Percentiles rank a stretch among this genome's conserved stretches.
Conservation (phyloP, 2,329 filamentous ascomycete genomes). For the Colletotrichum costaricense region DNA sequence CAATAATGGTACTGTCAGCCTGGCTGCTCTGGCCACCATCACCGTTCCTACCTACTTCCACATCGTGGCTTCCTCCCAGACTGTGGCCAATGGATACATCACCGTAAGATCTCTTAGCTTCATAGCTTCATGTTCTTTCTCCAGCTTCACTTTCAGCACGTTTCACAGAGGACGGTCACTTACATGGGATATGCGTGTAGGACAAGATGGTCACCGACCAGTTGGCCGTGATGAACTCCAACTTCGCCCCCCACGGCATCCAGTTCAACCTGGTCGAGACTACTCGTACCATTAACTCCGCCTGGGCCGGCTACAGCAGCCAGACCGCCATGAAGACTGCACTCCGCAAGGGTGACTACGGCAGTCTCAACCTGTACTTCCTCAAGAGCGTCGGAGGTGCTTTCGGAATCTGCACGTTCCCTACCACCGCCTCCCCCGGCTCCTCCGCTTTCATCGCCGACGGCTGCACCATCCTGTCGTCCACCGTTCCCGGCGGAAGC, state of each 20-base stretch:
- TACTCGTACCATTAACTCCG: constrained; percentile 59
- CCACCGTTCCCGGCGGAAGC: constrained; percentile 51
- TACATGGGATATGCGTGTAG: constrained; percentile 8
- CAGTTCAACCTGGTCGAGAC: constrained; percentile 56
- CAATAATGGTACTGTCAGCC: constrained; percentile 34
- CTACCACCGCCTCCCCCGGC: constrained; percentile 45
- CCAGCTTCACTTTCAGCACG: too few species aligned
- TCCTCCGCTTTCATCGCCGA: constrained; percentile 49
- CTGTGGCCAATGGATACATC: constrained; percentile 46
- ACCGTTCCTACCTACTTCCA: constrained; percentile 54
- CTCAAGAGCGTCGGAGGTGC: constrained; percentile 48
- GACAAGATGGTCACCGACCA: constrained; percentile 51
- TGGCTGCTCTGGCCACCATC: constrained; percentile 39
- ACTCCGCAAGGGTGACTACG: constrained; percentile 58
- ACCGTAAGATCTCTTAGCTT: constrained; percentile 42
- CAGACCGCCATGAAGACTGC: constrained; percentile 56
- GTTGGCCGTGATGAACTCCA: constrained; percentile 56
- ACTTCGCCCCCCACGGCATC: constrained; percentile 57
- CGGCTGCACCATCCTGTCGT: constrained; percentile 52
- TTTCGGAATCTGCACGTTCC: constrained; percentile 61
- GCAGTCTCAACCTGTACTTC: constrained; percentile 58
- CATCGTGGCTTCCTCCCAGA: constrained; percentile 45
- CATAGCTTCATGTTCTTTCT: too few species aligned
- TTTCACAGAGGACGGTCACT: background rate
- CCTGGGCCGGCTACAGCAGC: constrained; percentile 54